Evolutionary conservation across 2,329 filamentous ascomycete genomes (phyloP).

Genomic region (Cytospora piceicola): DNA sequence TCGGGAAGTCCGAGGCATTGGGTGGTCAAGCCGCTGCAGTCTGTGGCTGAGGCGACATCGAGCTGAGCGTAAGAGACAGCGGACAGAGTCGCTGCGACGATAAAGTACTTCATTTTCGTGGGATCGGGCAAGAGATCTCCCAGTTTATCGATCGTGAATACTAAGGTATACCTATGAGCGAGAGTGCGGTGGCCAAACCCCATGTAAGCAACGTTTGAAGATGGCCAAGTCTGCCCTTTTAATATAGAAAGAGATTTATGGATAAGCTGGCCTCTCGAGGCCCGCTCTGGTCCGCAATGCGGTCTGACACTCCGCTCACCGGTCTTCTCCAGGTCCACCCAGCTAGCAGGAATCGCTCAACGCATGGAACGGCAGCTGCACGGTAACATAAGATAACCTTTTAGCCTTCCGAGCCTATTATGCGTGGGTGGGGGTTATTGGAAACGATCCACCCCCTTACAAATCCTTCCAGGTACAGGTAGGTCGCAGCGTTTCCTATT

Average conservation of each 20-base stretch:
- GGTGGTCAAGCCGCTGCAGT: slow-evolving; percentile 9
- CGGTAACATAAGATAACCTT: slow-evolving; percentile 3
- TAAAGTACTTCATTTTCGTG: slow-evolving; percentile 13
- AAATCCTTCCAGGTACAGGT: background rate
- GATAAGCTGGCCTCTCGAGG: background rate
- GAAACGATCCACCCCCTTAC: background rate
- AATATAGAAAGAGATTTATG: background rate
- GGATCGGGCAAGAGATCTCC: background rate
- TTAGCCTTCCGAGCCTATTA: background rate
- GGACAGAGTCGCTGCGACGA: slow-evolving; percentile 15
- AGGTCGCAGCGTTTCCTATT: background rate
- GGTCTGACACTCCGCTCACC: background rate
- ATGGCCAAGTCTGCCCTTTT: background rate
- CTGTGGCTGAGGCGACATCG: slow-evolving; percentile 9
- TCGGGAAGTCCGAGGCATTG: slow-evolving; percentile 2
- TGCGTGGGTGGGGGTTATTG: background rate
- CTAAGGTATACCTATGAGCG: background rate
- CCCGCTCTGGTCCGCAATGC: background rate
- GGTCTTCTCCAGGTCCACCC: slow-evolving; percentile 1
- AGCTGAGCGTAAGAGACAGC: slow-evolving; percentile 19
- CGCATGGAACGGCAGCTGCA: background rate
- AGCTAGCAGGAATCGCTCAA: background rate
- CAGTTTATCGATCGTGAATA: background rate
- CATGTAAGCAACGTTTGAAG: background rate
- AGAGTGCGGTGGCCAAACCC: background rate